Percentiles rank a stretch among this genome's conserved stretches.
Conservation (phyloP, 192 early-diverging fungal species). For the Coemansia sp. region DNA sequence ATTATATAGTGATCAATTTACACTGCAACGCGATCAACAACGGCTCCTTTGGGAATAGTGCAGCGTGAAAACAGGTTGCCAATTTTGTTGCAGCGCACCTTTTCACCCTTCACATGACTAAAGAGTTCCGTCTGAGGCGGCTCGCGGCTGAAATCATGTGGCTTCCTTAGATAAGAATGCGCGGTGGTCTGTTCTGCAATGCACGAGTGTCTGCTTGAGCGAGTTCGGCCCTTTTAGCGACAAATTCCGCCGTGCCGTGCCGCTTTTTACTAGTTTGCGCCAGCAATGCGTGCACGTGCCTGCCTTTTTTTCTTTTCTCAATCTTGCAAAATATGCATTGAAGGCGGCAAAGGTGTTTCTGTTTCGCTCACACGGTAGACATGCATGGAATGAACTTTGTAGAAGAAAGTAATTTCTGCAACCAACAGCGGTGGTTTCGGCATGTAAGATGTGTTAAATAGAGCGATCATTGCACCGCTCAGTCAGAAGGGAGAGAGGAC, state of each 20-base stretch:
- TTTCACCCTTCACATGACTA: too few relatives aligned
- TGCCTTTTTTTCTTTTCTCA: neutral
- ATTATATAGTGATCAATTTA: neutral
- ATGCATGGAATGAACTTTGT: neutral
- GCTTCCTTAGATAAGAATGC: neutral
- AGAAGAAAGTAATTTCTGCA: neutral
- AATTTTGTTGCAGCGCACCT: neutral
- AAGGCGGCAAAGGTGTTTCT: neutral
- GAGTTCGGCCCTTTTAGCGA: slow-evolving; percentile 1
- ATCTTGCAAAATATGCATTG: neutral
- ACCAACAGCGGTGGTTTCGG: neutral
- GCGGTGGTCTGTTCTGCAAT: neutral
- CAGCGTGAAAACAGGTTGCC: neutral
- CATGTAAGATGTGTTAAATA: neutral
- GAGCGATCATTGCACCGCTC: slow-evolving; percentile 1
- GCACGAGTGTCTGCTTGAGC: neutral
- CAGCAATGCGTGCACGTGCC: neutral
- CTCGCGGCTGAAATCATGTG: neutral
- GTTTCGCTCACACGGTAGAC: neutral
- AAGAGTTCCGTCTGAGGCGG: neutral
- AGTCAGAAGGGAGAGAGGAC: neutral
- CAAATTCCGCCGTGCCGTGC: neutral
- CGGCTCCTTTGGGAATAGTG: too few relatives aligned
- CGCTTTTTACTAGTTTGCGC: neutral
- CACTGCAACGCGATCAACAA: neutral